Conservation (phyloP, 2,329 filamentous ascomycete genomes). For the Knufia petricola region DNA sequence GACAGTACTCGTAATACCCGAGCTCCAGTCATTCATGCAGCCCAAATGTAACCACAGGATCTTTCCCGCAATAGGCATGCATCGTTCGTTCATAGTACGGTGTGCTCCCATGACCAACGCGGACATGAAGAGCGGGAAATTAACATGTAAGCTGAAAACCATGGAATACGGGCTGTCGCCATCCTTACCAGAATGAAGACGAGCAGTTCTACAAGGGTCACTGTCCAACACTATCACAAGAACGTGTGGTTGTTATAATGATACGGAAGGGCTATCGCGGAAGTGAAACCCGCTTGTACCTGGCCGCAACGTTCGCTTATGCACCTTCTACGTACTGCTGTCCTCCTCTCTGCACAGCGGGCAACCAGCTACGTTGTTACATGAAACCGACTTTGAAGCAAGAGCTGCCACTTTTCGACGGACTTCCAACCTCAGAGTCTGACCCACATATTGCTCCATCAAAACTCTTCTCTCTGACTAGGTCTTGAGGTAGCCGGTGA, state of each 20-base stretch:
- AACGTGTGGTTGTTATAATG: conserved; percentile 1
- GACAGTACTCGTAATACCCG: conserved; percentile 2
- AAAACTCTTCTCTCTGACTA: no score
- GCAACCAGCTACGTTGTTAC: not conserved
- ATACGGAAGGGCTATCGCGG: not conserved
- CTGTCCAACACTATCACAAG: not conserved
- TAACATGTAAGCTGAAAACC: not conserved
- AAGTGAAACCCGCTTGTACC: not conserved
- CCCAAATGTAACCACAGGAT: conserved; percentile 5
- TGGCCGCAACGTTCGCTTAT: not conserved
- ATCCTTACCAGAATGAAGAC: not conserved
- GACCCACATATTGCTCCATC: no score
- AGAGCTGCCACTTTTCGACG: not conserved
- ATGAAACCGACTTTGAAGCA: not conserved
- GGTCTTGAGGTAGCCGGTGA: no score
- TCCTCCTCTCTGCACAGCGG: not conserved
- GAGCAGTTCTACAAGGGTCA: not conserved
- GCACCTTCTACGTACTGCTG: not conserved
- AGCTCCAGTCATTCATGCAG: conserved; percentile 8
- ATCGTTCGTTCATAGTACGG: not conserved
- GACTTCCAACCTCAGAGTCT: not conserved
- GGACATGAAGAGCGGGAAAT: no score
- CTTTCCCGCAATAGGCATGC: not conserved
- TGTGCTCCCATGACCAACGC: not conserved
- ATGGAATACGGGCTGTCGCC: not conserved